Percentiles rank a stretch among this genome's conserved stretches.
These are phyloP conservation scores for Schizochytrium sp. DNA, from an alignment of 108 stramenopile genomes.

Conservation along the genomic window DNA sequence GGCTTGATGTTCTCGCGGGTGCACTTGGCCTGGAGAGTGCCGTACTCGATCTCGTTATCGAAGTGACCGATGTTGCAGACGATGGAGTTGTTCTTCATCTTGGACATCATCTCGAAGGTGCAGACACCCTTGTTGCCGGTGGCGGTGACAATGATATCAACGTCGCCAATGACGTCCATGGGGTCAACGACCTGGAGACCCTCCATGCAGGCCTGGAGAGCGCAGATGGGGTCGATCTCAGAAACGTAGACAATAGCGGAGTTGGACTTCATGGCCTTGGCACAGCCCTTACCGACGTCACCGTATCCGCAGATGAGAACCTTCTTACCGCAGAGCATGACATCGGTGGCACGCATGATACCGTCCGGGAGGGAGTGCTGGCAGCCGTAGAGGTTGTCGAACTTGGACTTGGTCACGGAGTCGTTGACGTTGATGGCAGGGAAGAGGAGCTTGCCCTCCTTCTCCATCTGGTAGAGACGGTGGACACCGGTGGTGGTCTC, in stretches of 20 bases:
- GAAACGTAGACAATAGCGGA: conserved; percentile 97
- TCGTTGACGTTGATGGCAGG: conserved; percentile 99
- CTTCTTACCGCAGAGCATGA: conserved; percentile 98
- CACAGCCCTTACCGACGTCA: conserved; percentile 99
- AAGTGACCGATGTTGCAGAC: conserved; percentile 99
- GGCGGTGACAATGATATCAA: conserved; percentile 99
- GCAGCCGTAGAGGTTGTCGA: conserved; percentile 99
- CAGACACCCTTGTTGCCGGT: conserved; percentile 99
- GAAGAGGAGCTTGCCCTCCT: conserved; percentile 95
- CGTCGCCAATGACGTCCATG: conserved; percentile 84
- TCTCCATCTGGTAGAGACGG: conserved; percentile 99
- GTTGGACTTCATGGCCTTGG: conserved; percentile 96
- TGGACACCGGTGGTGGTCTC: conserved; percentile 99
- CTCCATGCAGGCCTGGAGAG: conserved; percentile 99
- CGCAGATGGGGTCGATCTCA: conserved; percentile 99
- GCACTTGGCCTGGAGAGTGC: conserved; percentile 83
- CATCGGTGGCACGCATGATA: conserved; percentile 99
- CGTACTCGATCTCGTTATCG: conserved; percentile 99
- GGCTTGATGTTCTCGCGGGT: conserved; percentile 99
- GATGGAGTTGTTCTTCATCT: conserved; percentile 99
- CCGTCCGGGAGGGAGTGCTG: conserved; percentile 99
- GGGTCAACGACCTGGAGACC: conserved; percentile 95
- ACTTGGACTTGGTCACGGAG: conserved; percentile 99
- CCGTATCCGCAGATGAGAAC: conserved; percentile 99
- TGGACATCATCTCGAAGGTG: conserved; percentile 91